Conservation (phyloP, 768 basidiomycete species). For the Amylocystis lapponica region DNA sequence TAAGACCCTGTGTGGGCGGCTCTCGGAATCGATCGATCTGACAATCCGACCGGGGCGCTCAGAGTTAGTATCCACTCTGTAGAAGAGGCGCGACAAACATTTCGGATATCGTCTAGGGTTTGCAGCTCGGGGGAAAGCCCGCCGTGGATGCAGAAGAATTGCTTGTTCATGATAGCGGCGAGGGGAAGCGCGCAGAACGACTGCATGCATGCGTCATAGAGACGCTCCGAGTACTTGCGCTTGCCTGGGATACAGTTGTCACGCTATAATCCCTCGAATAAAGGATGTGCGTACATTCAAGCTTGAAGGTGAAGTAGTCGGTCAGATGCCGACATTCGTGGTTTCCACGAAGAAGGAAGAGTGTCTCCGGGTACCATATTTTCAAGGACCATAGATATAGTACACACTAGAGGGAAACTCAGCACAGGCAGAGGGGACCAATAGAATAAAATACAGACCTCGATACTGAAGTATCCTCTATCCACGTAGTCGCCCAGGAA, state of each 20-base stretch:
- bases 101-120: slow-evolving; percentile 91
- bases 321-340: slow-evolving; percentile 99
- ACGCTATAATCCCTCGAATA: background rate
- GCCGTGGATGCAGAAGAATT: slow-evolving; percentile 97
- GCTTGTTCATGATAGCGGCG: slow-evolving; percentile 98
- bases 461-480: slow-evolving; percentile 71
- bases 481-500: slow-evolving; percentile 77
- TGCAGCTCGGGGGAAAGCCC: slow-evolving; percentile 93
- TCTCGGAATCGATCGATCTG: slow-evolving; percentile 98
- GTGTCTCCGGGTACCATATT: slow-evolving; percentile 98
- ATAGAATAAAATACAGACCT: slow-evolving; percentile 35
- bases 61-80: background rate
- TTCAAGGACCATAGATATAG: slow-evolving; percentile 97
- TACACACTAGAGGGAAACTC: slow-evolving; percentile 62
- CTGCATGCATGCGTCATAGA: slow-evolving; percentile 98
- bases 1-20: slow-evolving; percentile 93
- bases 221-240: slow-evolving; percentile 95
- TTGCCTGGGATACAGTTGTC: slow-evolving; percentile 54
- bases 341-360: slow-evolving; percentile 95
- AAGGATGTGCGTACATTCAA: slow-evolving; percentile 69
- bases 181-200: slow-evolving; percentile 94
- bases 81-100: slow-evolving; percentile 58
- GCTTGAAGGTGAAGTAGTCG: slow-evolving; percentile 98
- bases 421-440: slow-evolving; percentile 7
- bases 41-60: background rate